Percentiles rank a stretch among this genome's conserved stretches.
Conservation (phyloP, 805 yeast genomes). For the Diddensiella transvaalensis region DNA sequence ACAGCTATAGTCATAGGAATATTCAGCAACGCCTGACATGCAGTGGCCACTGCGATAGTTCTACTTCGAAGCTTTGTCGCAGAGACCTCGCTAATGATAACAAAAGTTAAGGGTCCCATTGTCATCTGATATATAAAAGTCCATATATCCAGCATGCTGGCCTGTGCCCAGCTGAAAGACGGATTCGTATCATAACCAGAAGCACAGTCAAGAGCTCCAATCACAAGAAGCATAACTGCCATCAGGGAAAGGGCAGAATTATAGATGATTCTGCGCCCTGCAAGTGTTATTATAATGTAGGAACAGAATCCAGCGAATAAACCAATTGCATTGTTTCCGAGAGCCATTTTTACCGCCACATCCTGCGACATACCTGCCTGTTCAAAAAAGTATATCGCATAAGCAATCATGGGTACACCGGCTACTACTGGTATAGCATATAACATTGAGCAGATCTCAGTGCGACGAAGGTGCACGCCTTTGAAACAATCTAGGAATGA, state of each 20-base stretch:
- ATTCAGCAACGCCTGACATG: constrained; percentile 24
- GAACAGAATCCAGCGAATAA: constrained; percentile 34
- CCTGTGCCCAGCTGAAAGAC: constrained; percentile 30
- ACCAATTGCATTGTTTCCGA: constrained; percentile 46
- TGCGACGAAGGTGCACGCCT: constrained; percentile 47
- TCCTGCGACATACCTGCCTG: constrained; percentile 37
- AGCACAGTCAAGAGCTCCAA: constrained; percentile 35
- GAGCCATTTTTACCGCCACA: constrained; percentile 39
- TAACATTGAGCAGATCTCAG: constrained; percentile 44
- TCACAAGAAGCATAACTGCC: constrained; percentile 38
- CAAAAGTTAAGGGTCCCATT: constrained; percentile 43
- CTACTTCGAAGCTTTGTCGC: constrained; percentile 41
- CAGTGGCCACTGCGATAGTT: constrained; percentile 33
- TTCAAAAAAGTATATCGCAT: constrained; percentile 46
- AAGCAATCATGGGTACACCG: constrained; percentile 22
- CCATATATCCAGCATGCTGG: constrained; percentile 44
- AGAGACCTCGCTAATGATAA: constrained; percentile 41
- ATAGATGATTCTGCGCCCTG: constrained; percentile 25
- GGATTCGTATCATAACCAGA: constrained; percentile 12
- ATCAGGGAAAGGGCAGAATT: constrained; percentile 36
- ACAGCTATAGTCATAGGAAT: constrained; percentile 20
- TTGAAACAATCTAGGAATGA: constrained; percentile 44
- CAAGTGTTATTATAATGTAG: constrained; percentile 10
- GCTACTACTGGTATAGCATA: constrained; percentile 19
- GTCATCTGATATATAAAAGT: constrained; percentile 44